These are phyloP conservation scores for Paecilomyces niveus DNA, from an alignment of 2,329 filamentous ascomycete species.

Conservation along the genomic window DNA sequence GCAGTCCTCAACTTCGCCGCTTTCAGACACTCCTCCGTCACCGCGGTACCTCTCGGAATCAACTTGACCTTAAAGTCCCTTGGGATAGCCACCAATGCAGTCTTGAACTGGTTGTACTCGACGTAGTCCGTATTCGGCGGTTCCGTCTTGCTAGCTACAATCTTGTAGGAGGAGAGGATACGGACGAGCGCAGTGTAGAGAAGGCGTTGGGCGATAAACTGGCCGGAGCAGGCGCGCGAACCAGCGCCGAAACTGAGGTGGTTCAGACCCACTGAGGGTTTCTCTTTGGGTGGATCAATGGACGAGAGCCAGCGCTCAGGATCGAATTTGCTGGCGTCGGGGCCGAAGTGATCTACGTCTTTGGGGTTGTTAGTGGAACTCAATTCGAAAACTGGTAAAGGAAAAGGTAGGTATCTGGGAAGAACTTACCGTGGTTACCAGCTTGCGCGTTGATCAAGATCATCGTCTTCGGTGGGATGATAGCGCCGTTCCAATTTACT, in stretches of 20 bases:
- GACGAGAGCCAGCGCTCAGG: constrained; percentile 59
- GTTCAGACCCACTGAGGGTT: constrained; percentile 41
- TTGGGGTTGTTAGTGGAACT: background rate
- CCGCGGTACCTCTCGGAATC: constrained; percentile 42
- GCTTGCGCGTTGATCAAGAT: constrained; percentile 71
- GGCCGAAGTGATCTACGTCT: constrained; percentile 55
- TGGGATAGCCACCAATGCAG: constrained; percentile 54
- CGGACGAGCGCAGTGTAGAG: constrained; percentile 50
- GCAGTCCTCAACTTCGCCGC: constrained; percentile 40
- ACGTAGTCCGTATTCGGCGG: constrained; percentile 57
- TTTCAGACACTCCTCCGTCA: constrained; percentile 35
- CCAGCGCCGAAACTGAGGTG: constrained; percentile 55
- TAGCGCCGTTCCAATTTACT: constrained; percentile 57
- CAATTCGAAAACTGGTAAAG: background rate
- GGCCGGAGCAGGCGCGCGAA: constrained; percentile 52
- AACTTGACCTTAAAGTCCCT: constrained; percentile 52
- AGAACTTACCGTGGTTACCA: constrained; percentile 49
- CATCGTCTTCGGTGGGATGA: constrained; percentile 64
- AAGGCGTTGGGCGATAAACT: constrained; percentile 51
- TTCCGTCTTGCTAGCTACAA: constrained; percentile 41
- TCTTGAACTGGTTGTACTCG: constrained; percentile 56
- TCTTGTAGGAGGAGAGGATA: constrained; percentile 47
- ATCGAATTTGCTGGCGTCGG: constrained; percentile 50
- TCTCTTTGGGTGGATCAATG: constrained; percentile 29
- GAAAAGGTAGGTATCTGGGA: background rate